Evolutionary conservation across 2,329 filamentous ascomycete genomes (phyloP).

Genomic region (Hypocrella siamensis): DNA sequence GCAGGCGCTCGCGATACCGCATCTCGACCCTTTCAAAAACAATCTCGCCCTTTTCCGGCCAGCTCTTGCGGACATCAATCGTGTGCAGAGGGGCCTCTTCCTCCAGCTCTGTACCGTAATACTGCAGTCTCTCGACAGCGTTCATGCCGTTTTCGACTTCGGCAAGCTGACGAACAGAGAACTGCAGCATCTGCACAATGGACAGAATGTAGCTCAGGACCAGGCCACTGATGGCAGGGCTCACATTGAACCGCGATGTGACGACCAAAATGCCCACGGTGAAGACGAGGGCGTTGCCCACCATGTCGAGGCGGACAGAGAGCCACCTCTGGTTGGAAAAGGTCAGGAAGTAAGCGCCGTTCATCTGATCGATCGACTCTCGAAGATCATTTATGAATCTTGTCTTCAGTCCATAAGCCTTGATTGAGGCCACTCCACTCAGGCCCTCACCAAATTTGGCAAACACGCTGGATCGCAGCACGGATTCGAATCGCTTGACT

Average conservation of each 20-base stretch:
- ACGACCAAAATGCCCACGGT: constrained; percentile 81
- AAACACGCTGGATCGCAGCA: constrained; percentile 77
- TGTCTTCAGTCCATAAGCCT: constrained; percentile 70
- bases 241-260: constrained; percentile 73
- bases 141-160: constrained; percentile 99
- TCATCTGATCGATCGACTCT: constrained; percentile 73
- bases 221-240: constrained; percentile 71
- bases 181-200: constrained; percentile 92
- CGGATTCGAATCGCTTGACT: constrained; percentile 84
- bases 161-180: constrained; percentile 82
- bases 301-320: constrained; percentile 66
- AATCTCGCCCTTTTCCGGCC: constrained; percentile 80
- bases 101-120: constrained; percentile 76
- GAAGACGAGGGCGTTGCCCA: constrained; percentile 76
- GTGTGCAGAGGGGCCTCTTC: constrained; percentile 79
- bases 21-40: constrained; percentile 61
- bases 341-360: constrained; percentile 85
- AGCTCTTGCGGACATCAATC: constrained; percentile 52
- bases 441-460: constrained; percentile 84
- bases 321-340: constrained; percentile 95
- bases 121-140: constrained; percentile 76
- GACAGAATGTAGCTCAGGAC: constrained; percentile 86
- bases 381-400: constrained; percentile 59
- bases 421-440: constrained; percentile 67
- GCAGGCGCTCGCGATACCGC: constrained; percentile 58